Conservation (phyloP, 306 rosid genomes). For the Ammopiptanthus mongolicus region DNA sequence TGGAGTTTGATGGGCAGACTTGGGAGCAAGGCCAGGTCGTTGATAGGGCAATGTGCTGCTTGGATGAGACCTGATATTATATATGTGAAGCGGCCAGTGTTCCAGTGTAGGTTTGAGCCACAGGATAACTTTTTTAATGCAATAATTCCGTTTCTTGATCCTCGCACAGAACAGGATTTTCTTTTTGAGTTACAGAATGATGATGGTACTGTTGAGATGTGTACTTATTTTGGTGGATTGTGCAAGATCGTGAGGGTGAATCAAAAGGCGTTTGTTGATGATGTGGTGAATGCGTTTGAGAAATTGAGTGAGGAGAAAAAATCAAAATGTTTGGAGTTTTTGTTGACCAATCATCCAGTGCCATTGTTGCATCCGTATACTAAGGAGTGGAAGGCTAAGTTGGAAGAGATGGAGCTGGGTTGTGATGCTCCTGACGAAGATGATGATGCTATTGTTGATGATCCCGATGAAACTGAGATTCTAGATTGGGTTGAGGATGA, state of each 20-base stretch:
- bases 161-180: constrained; percentile 56
- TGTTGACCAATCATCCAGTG: constrained; percentile 71
- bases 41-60: constrained; percentile 74
- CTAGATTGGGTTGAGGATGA: constrained; percentile 81
- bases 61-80: constrained; percentile 92
- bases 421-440: constrained; percentile 94
- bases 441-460: constrained; percentile 25
- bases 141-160: constrained; percentile 72
- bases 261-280: constrained; percentile 91
- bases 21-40: constrained; percentile 65
- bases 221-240: constrained; percentile 80
- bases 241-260: constrained; percentile 74
- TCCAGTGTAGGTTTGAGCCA: constrained; percentile 85
- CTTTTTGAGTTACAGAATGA: constrained; percentile 60
- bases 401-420: constrained; percentile 92
- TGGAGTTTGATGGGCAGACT: constrained; percentile 95
- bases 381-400: constrained; percentile 90
- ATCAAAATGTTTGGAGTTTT: constrained; percentile 74
- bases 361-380: constrained; percentile 83
- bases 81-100: constrained; percentile 85
- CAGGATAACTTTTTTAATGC: constrained; percentile 58
- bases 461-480: constrained; percentile 47
- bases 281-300: constrained; percentile 77
- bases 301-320: constrained; percentile 77
- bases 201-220: constrained; percentile 61